phyloP scores from a whole-genome alignment of 305 asterid species.

The Fraxinus floribunda region DNA sequence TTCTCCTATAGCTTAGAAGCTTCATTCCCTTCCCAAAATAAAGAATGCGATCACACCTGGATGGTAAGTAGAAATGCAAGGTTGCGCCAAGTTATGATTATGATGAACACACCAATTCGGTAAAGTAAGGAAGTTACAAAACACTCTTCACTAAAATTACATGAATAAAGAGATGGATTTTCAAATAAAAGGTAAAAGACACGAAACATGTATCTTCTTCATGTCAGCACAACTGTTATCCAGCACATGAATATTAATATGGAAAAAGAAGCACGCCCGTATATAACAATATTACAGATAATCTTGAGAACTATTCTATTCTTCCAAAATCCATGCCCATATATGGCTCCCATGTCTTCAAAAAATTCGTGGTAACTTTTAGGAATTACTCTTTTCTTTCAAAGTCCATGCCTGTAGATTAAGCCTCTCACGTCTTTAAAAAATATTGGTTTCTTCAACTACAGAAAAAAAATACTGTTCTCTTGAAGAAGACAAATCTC shows the following conservation, averaged over 20 bases:
- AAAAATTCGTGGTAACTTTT: not conserved
- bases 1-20: constrained; percentile 62
- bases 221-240: not conserved
- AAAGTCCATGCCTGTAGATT: not conserved
- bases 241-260: not conserved
- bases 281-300: not conserved
- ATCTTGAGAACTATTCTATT: not conserved
- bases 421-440: not conserved
- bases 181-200: not conserved
- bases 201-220: not conserved
- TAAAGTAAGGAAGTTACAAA: not conserved
- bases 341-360: not conserved
- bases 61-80: constrained; percentile 1
- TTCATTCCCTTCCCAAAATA: constrained; percentile 76
- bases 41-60: constrained; percentile 90
- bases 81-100: not conserved
- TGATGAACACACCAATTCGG: not conserved
- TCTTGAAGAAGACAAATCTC: not conserved
- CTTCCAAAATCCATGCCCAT: not conserved
- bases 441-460: not conserved
- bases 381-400: not conserved
- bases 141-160: not conserved
- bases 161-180: not conserved
- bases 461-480: not conserved
- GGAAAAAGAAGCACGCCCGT: not conserved